A percentile compares a stretch with the other conserved stretches of the same genome.
Conservation (phyloP, 208 protist species). For the Trypanosoma cruzi region DNA sequence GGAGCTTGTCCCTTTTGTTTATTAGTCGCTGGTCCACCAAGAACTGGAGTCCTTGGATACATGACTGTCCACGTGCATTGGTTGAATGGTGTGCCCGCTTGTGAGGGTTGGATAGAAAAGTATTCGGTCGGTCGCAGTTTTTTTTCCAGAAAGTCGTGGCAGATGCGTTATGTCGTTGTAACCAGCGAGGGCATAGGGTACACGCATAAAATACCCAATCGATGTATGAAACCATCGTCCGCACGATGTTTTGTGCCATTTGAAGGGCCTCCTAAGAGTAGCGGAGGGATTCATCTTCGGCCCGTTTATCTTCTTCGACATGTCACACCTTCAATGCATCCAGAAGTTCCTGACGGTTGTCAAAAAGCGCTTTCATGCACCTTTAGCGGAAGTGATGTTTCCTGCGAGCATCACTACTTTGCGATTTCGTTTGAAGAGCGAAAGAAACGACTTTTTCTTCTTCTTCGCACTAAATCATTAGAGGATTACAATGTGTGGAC, state of each 20-base stretch:
- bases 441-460: conserved; percentile 43
- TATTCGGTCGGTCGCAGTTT: conserved; percentile 45
- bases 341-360: conserved; percentile 32
- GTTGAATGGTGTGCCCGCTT: conserved; percentile 23
- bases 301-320: conserved; percentile 61
- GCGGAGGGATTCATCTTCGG: conserved; percentile 30
- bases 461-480: conserved; percentile 43
- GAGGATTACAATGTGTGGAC: conserved; percentile 52
- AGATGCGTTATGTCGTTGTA: conserved; percentile 47
- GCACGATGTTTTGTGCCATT: conserved; percentile 52
- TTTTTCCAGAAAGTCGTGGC: conserved; percentile 48
- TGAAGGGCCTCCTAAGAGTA: not conserved
- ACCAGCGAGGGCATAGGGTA: conserved; percentile 54
- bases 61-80: conserved; percentile 4
- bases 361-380: conserved; percentile 14
- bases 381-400: not conserved
- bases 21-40: not conserved
- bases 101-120: conserved; percentile 75
- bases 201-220: conserved; percentile 28
- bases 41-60: not conserved
- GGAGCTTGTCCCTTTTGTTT: not conserved
- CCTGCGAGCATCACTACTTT: conserved; percentile 48
- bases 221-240: conserved; percentile 2
- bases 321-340: conserved; percentile 43
- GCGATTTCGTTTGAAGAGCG: conserved; percentile 53